Percentiles rank a stretch among this genome's conserved stretches.
Conservation (phyloP, 768 basidiomycete genomes). For the Hirschioporus abietinus region DNA sequence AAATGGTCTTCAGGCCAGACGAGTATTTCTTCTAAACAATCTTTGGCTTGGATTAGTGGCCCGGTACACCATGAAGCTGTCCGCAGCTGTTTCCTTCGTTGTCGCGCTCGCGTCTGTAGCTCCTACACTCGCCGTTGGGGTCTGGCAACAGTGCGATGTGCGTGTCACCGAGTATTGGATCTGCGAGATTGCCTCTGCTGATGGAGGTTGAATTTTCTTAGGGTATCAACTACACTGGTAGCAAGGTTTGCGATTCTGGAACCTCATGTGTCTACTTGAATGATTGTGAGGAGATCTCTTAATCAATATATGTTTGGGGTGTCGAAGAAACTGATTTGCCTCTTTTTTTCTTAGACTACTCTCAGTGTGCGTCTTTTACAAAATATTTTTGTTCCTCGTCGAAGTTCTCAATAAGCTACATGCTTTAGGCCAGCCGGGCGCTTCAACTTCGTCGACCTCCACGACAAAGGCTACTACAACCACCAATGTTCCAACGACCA, state of each 20-base stretch:
- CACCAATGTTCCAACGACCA: slow-evolving; percentile 20
- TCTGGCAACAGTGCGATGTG: slow-evolving; percentile 48
- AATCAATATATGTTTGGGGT: background rate
- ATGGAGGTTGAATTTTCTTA: slow-evolving; percentile 4
- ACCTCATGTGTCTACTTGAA: slow-evolving; percentile 36
- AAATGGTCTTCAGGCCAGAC: background rate
- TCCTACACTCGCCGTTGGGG: slow-evolving; percentile 28
- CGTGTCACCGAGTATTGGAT: slow-evolving; percentile 1
- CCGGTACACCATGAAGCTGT: background rate
- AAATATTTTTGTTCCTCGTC: background rate
- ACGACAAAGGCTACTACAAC: slow-evolving; percentile 25
- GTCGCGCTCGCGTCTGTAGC: slow-evolving; percentile 2
- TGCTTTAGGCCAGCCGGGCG: slow-evolving; percentile 24
- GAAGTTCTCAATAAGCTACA: background rate
- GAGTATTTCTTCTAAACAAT: background rate
- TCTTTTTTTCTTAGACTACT: slow-evolving; percentile 32
- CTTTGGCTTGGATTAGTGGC: background rate
- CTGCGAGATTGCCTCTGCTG: background rate
- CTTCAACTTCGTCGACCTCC: slow-evolving; percentile 21
- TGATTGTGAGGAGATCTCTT: slow-evolving; percentile 29
- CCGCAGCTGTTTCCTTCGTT: background rate
- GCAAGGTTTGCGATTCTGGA: slow-evolving; percentile 41
- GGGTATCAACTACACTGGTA: slow-evolving; percentile 39
- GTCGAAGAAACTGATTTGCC: background rate
- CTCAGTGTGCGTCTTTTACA: slow-evolving; percentile 29